These are phyloP conservation scores for Terana coerulea DNA, from an alignment of 768 basidiomycete species.

Conservation along the genomic window DNA sequence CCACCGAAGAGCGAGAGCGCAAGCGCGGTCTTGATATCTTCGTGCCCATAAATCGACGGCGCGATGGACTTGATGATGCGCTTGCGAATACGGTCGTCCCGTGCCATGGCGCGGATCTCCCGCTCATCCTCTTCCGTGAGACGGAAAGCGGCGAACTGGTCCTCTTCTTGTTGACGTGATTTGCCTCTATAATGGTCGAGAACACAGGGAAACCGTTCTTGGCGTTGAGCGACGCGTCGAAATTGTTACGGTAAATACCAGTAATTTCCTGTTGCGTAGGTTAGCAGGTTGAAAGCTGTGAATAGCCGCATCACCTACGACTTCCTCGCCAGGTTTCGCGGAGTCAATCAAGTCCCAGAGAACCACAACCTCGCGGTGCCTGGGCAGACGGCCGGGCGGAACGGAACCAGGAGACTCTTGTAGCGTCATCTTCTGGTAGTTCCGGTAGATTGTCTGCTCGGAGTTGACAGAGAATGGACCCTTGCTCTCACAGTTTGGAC, in stretches of 20 bases:
- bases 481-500: slow-evolving; percentile 89
- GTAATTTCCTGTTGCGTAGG: slow-evolving; percentile 76
- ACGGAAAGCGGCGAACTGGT: slow-evolving; percentile 96
- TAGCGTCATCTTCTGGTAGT: slow-evolving; percentile 98
- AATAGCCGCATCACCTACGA: slow-evolving; percentile 50
- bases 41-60: slow-evolving; percentile 98
- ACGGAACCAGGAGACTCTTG: slow-evolving; percentile 98
- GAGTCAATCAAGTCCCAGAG: slow-evolving; percentile 98
- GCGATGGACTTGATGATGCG: slow-evolving; percentile 98
- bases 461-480: slow-evolving; percentile 97
- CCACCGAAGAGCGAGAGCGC: slow-evolving; percentile 95
- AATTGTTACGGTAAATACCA: slow-evolving; percentile 97
- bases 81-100: slow-evolving; percentile 93
- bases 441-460: slow-evolving; percentile 97
- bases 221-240: slow-evolving; percentile 94
- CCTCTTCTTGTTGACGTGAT: slow-evolving; percentile 99
- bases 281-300: neutral
- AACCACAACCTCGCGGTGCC: slow-evolving; percentile 94
- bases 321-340: slow-evolving; percentile 98
- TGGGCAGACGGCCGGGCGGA: slow-evolving; percentile 92
- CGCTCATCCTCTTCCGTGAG: slow-evolving; percentile 96
- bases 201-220: slow-evolving; percentile 99
- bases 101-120: slow-evolving; percentile 81
- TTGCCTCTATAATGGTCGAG: slow-evolving; percentile 96
- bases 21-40: slow-evolving; percentile 97